Percentiles rank a stretch among this genome's conserved stretches.
Evolutionary conservation across 495 filamentous ascomycete species (phyloP).

Genomic region (Corynascus novoguineensis): DNA sequence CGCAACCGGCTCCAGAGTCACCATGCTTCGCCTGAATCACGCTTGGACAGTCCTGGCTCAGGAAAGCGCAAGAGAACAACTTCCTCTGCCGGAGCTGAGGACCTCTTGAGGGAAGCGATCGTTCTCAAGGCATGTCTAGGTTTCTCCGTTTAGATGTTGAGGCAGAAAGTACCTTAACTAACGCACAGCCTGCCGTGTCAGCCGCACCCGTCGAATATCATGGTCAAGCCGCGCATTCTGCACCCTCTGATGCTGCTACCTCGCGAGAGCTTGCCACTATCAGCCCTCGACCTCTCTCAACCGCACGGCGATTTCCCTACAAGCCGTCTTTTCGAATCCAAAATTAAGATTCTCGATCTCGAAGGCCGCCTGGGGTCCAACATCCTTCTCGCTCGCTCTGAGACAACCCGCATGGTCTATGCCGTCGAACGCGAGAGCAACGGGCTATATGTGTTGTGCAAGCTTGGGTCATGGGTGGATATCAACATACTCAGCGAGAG

Average conservation of each 20-base stretch:
- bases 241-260: constrained; percentile 57
- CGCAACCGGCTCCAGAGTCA: constrained; percentile 9
- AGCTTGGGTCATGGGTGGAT: constrained; percentile 61
- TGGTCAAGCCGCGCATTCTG: constrained; percentile 54
- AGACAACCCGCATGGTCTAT: constrained; percentile 55
- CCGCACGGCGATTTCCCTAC: constrained; percentile 47
- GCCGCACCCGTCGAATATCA: constrained; percentile 54
- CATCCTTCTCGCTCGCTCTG: constrained; percentile 62
- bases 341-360: constrained; percentile 57
- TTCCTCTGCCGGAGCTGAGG: constrained; percentile 34
- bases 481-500: constrained; percentile 41
- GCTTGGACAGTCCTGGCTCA: constrained; percentile 5
- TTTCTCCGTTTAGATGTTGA: neutral
- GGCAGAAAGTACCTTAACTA: constrained; percentile 4
- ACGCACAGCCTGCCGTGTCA: constrained; percentile 32
- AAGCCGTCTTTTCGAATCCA: constrained; percentile 53
- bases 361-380: constrained; percentile 49
- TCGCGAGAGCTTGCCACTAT: constrained; percentile 54
- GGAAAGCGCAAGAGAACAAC: constrained; percentile 31
- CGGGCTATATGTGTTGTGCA: constrained; percentile 66
- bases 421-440: constrained; percentile 65
- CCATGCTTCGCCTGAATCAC: constrained; percentile 1
- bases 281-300: constrained; percentile 53
- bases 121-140: constrained; percentile 39
- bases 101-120: constrained; percentile 44